A percentile compares a stretch with the other conserved stretches of the same genome.
These are phyloP conservation scores for Melanopsichium pennsylvanicum DNA, from an alignment of 1,284 basidiomycete species.

Conservation along the genomic window DNA sequence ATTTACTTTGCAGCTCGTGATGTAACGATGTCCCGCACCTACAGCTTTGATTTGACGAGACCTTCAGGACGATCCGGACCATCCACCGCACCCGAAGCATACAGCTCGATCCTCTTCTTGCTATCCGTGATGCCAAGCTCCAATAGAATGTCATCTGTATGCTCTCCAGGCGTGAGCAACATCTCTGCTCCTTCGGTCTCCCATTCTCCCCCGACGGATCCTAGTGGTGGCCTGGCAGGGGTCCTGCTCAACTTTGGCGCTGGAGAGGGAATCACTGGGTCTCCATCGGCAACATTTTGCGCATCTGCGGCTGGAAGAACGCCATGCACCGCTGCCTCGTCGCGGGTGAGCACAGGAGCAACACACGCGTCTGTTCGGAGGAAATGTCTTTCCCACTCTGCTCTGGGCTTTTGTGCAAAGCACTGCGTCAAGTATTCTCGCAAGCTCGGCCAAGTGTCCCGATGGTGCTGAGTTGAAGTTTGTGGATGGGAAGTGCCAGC, in stretches of 20 bases:
- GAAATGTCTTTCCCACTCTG: conserved; percentile 77
- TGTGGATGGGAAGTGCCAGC: conserved; percentile 66
- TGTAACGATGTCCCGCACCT: too few relatives aligned
- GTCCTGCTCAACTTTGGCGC: conserved; percentile 62
- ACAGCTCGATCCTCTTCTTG: conserved; percentile 35
- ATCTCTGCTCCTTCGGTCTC: conserved; percentile 25
- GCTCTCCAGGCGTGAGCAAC: conserved; percentile 60
- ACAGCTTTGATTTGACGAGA: conserved; percentile 36
- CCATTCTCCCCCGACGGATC: conserved; percentile 37
- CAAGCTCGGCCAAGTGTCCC: conserved; percentile 73
- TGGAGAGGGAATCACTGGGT: conserved; percentile 55
- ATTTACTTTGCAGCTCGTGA: too few relatives aligned
- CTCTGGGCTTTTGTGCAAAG: conserved; percentile 73
- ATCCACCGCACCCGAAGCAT: conserved; percentile 42
- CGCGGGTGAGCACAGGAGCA: conserved; percentile 73
- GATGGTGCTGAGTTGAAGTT: conserved; percentile 70
- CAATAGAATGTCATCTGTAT: conserved; percentile 58
- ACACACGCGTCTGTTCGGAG: conserved; percentile 79
- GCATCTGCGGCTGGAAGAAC: conserved; percentile 34
- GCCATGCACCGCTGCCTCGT: conserved; percentile 55
- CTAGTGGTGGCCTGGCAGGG: conserved; percentile 49
- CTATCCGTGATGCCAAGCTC: conserved; percentile 38
- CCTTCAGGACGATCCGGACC: conserved; percentile 42
- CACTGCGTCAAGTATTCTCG: conserved; percentile 73
- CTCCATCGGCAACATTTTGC: conserved; percentile 27